Evolutionary conservation across 2,329 filamentous ascomycete species (phyloP), one percentile per base, ranked within the genome.

Genomic region (Aureobasidium sp.): DNA sequence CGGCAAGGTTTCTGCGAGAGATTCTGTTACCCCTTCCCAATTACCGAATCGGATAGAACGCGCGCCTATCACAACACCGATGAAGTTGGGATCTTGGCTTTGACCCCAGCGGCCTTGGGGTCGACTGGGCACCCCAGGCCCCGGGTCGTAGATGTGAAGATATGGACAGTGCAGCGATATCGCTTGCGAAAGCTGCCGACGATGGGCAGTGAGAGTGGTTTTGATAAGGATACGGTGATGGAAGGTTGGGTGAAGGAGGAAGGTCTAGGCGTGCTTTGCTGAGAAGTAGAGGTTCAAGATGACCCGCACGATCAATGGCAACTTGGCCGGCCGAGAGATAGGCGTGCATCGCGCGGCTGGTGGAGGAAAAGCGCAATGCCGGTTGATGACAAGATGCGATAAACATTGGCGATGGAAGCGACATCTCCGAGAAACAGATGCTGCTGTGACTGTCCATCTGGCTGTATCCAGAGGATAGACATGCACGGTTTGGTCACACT

Each of bases 1-100:
- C 17, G 27, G 51, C 38, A 55, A 38, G 54, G 9, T 46, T 40
- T 13, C 7, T 25, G 10, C 3, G 7, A 40, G 27, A 49, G 33
- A 31, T 59, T 59, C 57, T 46, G 37, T 60, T 53, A 60, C 47
- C 35, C 45, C 46, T 60, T 19, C 27, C 25, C n/a, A 60, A 60
- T n/a, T 29, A 37, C 29, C 19, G 25, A 46, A n/a, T 13, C 8
- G 43, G 23, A 33, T 37, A 40, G 9, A 42, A 42, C 3, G 43
- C 10, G 29, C 42, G 55, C 55, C 43, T 58, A 58, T 58, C 55
- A 25, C 43, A 19, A 38, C 8, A 49, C 55, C 42, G 33, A 38
- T 31, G 17, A 10, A 58, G 42, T 38, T 47, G 43, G 23, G 23
- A 38, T 19, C 55, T 49, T 58, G 55, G 55, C 55, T 46, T 35